Evolutionary conservation across 306 rosid species (phyloP).

Genomic region (Lathyrus sativus): DNA sequence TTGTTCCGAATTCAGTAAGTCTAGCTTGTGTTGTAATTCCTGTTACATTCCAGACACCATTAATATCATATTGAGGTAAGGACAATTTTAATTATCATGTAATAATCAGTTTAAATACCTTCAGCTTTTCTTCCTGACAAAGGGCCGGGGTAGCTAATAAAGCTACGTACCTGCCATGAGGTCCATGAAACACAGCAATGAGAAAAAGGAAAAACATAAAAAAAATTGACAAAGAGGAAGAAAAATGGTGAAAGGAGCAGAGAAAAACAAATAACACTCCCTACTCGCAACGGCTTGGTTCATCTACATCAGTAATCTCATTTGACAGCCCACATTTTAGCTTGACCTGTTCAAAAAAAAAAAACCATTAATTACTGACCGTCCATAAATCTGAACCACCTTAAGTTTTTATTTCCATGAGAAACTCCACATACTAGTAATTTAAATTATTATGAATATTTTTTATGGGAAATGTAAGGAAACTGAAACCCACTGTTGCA

Average conservation of each 20-base stretch:
- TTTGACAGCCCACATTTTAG: conserved; percentile 85
- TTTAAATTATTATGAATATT: background rate
- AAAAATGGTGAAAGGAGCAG: background rate
- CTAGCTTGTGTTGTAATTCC: conserved; percentile 87
- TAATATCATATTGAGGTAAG: conserved; percentile 36
- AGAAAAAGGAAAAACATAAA: conserved; percentile 28
- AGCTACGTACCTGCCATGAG: conserved; percentile 74
- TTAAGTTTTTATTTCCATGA: conserved; percentile 21
- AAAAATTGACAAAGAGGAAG: conserved; percentile 7
- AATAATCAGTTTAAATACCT: conserved; percentile 53
- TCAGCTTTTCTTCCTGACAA: conserved; percentile 80
- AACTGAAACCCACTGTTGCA: conserved; percentile 22
- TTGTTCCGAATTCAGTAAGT: conserved; percentile 64
- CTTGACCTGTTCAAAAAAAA: conserved; percentile 71
- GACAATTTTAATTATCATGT: conserved; percentile 15
- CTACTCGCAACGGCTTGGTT: conserved; percentile 99
- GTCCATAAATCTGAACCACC: conserved; percentile 13
- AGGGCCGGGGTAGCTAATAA: conserved; percentile 79
- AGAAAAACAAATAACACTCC: conserved; percentile 31
- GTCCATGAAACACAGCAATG: conserved; percentile 32
- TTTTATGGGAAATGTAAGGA: background rate
- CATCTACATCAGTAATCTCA: conserved; percentile 88
- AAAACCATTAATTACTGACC: conserved; percentile 32
- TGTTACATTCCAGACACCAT: conserved; percentile 39
- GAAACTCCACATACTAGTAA: conserved; percentile 19